Evolutionary conservation across 331 rosid species (phyloP).

Genomic region (Ulmus americana): DNA sequence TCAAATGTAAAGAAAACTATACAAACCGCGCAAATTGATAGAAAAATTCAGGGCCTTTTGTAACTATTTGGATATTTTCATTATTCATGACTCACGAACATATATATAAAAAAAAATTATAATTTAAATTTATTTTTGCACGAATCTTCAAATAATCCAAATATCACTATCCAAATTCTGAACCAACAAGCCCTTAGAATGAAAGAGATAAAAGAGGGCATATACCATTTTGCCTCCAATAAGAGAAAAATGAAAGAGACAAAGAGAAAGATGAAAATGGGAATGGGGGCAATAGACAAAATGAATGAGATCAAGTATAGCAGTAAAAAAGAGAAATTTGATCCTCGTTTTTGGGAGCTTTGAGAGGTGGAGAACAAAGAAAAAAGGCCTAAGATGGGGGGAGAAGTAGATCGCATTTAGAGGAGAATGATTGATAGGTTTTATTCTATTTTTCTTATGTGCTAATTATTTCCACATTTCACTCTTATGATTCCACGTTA

Average conservation of each 20-base stretch:
- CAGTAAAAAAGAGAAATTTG: slow-evolving; percentile 33
- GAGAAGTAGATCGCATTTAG: slow-evolving; percentile 29
- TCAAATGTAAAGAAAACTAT: background rate
- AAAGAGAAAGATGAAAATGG: slow-evolving; percentile 30
- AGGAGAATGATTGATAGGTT: slow-evolving; percentile 22
- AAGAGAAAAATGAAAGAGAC: slow-evolving; percentile 38
- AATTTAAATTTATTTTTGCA: too few species aligned
- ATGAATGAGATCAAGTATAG: slow-evolving; percentile 15
- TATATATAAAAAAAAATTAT: too few species aligned
- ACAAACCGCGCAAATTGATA: background rate
- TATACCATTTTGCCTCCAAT: slow-evolving; percentile 73
- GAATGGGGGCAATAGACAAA: slow-evolving; percentile 34
- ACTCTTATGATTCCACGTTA: slow-evolving; percentile 26
- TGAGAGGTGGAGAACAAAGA: slow-evolving; percentile 41
- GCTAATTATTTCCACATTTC: slow-evolving; percentile 20
- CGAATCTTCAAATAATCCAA: too few species aligned
- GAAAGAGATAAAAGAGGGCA: background rate
- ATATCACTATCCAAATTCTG: too few species aligned
- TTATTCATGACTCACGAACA: too few species aligned
- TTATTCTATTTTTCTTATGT: background rate
- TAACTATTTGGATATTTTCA: too few species aligned
- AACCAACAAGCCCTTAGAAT: too few species aligned
- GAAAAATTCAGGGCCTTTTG: too few species aligned
- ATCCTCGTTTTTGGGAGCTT: slow-evolving; percentile 59
- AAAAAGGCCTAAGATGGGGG: slow-evolving; percentile 28